Base-by-base conservation (phyloP, 257 asterid genomes). In the Solanum chilense region DNA sequence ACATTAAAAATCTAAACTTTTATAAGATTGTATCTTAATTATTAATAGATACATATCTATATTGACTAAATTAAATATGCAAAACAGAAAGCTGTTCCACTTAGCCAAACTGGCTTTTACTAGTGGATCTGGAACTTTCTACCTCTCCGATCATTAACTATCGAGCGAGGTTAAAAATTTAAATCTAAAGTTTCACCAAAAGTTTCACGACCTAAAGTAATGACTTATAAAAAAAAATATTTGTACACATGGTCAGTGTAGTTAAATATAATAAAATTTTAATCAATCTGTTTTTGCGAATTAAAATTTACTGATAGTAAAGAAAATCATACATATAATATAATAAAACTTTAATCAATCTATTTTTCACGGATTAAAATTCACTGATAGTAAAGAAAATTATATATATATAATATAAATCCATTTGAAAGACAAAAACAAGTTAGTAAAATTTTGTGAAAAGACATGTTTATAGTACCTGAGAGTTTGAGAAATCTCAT, bases 401-500 rank as follows among this genome's bases (percentile, higher is more conserved):
- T 29, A n/a, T n/a, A n/a, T n/a, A n/a, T n/a, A n/a, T n/a, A n/a
- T n/a, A n/a, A 42, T 45, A 7, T 3, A 77, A 42, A 77, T 42
- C n/a, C 39, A 25, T 77, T 77, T n/a, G 37, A n/a, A 27, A 77
- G 29, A 21, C 31, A n/a, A n/a, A n/a, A n/a, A n/a, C n/a, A n/a
- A n/a, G 11, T 52, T 75, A 12, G 33, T 74, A 39, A 37, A 23
- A 6, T 8, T 18, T 41, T 74, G 82, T 12, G 8, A 39, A 75
- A 75, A 44, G 27, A 75, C 49, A 7, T 39, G n/a, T 58, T n/a
- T n/a, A 69, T 69, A 14, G 23, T 91, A 91, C 94, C 96, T 93
- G 31, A 42, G 89, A 88, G 90, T 90, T 75, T 92, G 93, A 8
- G 92, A 92, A 86, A 93, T 85, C 87, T 91, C 95, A 7, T 89